Evolutionary conservation across 768 basidiomycete genomes (phyloP).

Genomic region (Neoboletus brunneissimus): DNA sequence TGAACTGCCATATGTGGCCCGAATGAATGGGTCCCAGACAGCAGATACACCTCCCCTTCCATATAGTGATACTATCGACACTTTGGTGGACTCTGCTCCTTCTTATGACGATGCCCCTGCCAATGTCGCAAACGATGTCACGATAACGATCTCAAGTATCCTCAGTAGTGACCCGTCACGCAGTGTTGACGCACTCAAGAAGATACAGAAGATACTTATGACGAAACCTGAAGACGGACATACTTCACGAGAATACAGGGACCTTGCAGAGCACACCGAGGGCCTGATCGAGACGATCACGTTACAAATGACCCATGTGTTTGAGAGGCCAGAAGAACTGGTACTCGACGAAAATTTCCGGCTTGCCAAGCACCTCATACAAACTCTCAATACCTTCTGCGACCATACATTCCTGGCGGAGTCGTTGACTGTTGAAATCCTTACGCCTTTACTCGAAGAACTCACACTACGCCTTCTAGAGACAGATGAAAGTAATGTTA

Average conservation of each 20-base stretch:
- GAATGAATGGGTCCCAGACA: conserved; percentile 16
- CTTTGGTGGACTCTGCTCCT: conserved; percentile 32
- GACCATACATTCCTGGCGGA: conserved; percentile 87
- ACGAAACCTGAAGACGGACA: conserved; percentile 72
- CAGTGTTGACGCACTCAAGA: conserved; percentile 93
- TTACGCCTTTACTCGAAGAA: conserved; percentile 88
- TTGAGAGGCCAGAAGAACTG: conserved; percentile 76
- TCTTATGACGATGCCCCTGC: conserved; percentile 22
- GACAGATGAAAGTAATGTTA: conserved; percentile 82
- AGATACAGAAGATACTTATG: conserved; percentile 82
- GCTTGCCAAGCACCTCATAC: conserved; percentile 94
- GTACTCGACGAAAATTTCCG: conserved; percentile 80
- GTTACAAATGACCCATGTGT: conserved; percentile 88
- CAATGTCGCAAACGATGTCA: conserved; percentile 53
- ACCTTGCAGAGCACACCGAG: conserved; percentile 75
- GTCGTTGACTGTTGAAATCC: conserved; percentile 77
- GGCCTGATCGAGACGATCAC: conserved; percentile 89
- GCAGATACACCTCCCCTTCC: conserved; percentile 15
- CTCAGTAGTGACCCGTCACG: conserved; percentile 80
- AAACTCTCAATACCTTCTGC: conserved; percentile 92
- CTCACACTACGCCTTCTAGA: conserved; percentile 87
- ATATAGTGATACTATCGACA: conserved; percentile 30
- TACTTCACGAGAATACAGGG: conserved; percentile 66
- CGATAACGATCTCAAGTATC: conserved; percentile 83
- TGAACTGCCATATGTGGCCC: conserved; percentile 29